Evolutionary conservation across 495 filamentous ascomycete species (phyloP).

Genomic region (Neurospora sp.): DNA sequence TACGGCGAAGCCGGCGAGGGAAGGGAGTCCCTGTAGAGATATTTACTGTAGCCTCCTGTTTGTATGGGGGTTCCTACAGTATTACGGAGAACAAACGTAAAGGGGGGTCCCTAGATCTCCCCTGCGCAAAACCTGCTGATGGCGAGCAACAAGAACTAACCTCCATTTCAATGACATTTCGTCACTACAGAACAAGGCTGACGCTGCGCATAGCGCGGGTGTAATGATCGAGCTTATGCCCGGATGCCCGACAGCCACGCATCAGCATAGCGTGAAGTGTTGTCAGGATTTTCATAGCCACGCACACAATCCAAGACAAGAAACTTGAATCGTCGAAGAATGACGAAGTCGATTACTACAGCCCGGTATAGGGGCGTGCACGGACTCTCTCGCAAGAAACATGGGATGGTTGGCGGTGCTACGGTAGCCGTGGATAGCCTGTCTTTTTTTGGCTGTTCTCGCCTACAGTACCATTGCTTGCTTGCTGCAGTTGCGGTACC

Average conservation of each 20-base stretch:
- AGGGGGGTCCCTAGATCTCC: background rate
- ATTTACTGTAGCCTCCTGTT: background rate
- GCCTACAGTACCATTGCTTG: background rate
- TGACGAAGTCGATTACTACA: background rate
- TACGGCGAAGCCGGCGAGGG: background rate
- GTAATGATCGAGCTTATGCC: background rate
- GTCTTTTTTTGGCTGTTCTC: background rate
- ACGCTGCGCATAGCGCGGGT: background rate
- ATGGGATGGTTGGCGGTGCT: background rate
- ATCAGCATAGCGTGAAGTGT: background rate
- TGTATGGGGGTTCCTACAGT: background rate
- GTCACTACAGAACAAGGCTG: background rate
- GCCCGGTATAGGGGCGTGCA: background rate
- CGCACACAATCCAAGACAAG: background rate
- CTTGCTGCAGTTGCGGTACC: background rate
- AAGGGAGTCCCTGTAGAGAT: background rate
- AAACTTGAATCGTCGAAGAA: background rate
- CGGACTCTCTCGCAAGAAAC: background rate
- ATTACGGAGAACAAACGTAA: background rate
- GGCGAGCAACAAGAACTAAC: background rate
- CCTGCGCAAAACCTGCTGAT: background rate
- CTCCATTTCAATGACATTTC: background rate
- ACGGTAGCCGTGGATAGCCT: background rate
- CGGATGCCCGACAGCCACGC: background rate
- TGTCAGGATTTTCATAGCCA: background rate